phyloP scores from a whole-genome alignment of 2,329 filamentous ascomycete species.

The Xylaria sp. region DNA sequence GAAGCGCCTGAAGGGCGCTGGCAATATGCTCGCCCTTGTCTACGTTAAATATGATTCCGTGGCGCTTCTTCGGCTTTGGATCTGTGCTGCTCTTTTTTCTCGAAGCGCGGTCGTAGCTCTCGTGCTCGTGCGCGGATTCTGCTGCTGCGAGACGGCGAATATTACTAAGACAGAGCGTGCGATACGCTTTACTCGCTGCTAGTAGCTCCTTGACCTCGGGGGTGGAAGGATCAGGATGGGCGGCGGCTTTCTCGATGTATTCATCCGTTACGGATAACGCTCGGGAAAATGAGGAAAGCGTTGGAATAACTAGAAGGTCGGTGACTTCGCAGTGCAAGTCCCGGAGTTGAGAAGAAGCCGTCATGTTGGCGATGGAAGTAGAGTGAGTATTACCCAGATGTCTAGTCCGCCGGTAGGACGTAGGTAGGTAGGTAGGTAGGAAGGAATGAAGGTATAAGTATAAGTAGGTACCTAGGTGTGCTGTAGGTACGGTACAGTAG shows the following conservation, averaged over 20 bases:
- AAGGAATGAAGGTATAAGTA: too few relatives aligned
- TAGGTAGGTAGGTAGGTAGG: too few relatives aligned
- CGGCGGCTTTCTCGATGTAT: background rate
- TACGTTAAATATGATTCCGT: background rate
- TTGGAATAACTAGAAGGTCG: background rate
- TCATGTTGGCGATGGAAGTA: slow-evolving; percentile 2
- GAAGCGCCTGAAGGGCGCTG: slow-evolving; percentile 22
- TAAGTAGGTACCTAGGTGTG: too few relatives aligned
- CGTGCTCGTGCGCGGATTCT: background rate
- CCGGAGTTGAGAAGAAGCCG: background rate
- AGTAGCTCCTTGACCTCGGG: background rate
- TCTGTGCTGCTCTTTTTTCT: too few relatives aligned
- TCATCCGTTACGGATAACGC: slow-evolving; percentile 17
- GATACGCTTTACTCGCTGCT: background rate
- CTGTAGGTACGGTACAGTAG: too few relatives aligned
- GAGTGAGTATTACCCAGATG: too few relatives aligned
- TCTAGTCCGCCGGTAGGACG: too few relatives aligned
- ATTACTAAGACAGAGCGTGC: background rate
- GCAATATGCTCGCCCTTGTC: slow-evolving; percentile 23
- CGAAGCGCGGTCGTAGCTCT: slow-evolving; percentile 17
- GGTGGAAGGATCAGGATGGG: background rate
- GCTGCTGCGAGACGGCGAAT: background rate
- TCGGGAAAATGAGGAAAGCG: slow-evolving; percentile 12
- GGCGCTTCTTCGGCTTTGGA: background rate
- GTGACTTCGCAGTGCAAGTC: slow-evolving; percentile 1